Evolutionary conservation across 2,329 filamentous ascomycete species (phyloP).

Genomic region (Reticulascus tulasneorum): DNA sequence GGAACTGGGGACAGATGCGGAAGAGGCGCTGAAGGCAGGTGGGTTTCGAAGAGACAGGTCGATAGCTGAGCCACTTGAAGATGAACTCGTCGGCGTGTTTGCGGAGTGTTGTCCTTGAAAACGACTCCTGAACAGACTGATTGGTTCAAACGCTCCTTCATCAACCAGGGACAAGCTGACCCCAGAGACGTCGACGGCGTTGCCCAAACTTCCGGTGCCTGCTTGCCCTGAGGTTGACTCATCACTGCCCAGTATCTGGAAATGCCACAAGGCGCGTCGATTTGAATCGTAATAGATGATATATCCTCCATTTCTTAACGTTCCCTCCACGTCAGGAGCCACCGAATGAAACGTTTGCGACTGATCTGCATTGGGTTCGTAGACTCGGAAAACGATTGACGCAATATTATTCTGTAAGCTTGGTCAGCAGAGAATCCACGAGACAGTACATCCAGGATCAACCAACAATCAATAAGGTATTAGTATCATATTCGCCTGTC

Average conservation of each 20-base stretch:
- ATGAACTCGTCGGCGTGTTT: slow-evolving; percentile 43
- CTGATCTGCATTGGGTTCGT: slow-evolving; percentile 43
- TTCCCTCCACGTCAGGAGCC: slow-evolving; percentile 48
- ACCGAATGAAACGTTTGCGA: slow-evolving; percentile 40
- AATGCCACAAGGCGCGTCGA: slow-evolving; percentile 51
- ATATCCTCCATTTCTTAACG: slow-evolving; percentile 48
- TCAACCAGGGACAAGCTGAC: slow-evolving; percentile 41
- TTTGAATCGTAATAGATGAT: slow-evolving; percentile 49
- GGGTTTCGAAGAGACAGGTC: slow-evolving; percentile 31
- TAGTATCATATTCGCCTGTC: slow-evolving; percentile 60
- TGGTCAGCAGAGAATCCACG: slow-evolving; percentile 12
- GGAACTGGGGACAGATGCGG: slow-evolving; percentile 21
- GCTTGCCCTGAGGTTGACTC: slow-evolving; percentile 15
- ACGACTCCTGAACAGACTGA: slow-evolving; percentile 42
- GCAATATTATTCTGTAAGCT: slow-evolving; percentile 50
- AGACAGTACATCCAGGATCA: neutral
- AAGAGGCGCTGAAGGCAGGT: slow-evolving; percentile 18
- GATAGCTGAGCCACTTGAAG: slow-evolving; percentile 34
- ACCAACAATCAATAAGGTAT: slow-evolving; percentile 55
- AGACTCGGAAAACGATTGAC: slow-evolving; percentile 51
- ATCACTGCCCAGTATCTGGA: slow-evolving; percentile 43
- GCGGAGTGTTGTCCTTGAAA: slow-evolving; percentile 31
- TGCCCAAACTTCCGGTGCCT: slow-evolving; percentile 25
- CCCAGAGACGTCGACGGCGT: slow-evolving; percentile 39
- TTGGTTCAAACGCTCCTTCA: slow-evolving; percentile 48